Evolutionary conservation across 768 basidiomycete genomes (phyloP), one percentile per base, ranked within the genome.

Genomic region (Agaricus blazei): DNA sequence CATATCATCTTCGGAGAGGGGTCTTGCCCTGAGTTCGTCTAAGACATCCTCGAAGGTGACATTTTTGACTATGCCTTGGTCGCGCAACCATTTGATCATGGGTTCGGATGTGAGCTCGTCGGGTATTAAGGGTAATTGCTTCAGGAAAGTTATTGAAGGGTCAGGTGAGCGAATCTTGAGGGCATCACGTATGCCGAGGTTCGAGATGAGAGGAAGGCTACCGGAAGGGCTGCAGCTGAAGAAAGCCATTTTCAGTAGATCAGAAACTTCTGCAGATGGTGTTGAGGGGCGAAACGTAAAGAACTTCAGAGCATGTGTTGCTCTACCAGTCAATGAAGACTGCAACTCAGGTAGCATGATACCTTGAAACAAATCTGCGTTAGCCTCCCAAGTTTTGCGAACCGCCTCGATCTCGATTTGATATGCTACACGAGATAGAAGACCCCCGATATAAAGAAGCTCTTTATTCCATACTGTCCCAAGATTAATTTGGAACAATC

Each of bases 221-320:
- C 70, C 66, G 12, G 69, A 71, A 1, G 68, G 60, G 9, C 77
- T 74, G 58, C 87, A 90, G 0, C 74, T 68, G 67, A 94, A 97
- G 71, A 98, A 98, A 1, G 87, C 84, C 1, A 75, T 70, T 65
- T 93, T 87, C 55, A 95, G 78, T 14, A 82, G 68, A 9, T 69
- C 71, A 0, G 91, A 85, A 29, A 98, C 90, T 46, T 89, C 81
- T 1, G 82, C 66, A 0, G 90, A 92, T 1, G 96, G 96, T 0
- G 96, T 96, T 0, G 96, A 96, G 2, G 79, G 72, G 59, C 85
- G 81, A 69, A 93, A 98, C 1, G 90, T 88, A 74, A 97, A 98
- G 72, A 97, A 97, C 57, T 82, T 84, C 50, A 97, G 75, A 4
- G 87, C 80, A 62, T 98, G 96, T 15, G 93, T 69, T 12, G 84